A percentile compares a stretch with the other conserved stretches of the same genome.
phyloP scores from a whole-genome alignment of 768 basidiomycete genomes.

The Cystofilobasidium bisporidii region DNA sequence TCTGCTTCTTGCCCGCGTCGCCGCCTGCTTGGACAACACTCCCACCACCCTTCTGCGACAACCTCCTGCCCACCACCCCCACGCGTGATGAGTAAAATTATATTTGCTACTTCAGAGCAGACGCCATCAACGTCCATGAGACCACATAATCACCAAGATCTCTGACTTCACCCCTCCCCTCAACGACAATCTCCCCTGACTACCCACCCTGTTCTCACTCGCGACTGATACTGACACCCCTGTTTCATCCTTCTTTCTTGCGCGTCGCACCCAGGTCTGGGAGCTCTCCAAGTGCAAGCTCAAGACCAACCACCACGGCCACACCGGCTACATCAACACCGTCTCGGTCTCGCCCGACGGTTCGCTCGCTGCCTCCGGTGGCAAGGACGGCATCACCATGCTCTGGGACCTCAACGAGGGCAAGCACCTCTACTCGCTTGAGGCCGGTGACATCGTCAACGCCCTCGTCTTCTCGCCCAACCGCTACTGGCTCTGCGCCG shows the following conservation, averaged over 20 bases:
- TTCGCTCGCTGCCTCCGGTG: slow-evolving; percentile 95
- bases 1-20: not conserved
- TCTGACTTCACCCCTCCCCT: slow-evolving; percentile 52
- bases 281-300: slow-evolving; percentile 99
- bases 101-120: slow-evolving; percentile 87
- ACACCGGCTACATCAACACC: slow-evolving; percentile 98
- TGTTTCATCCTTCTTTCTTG: slow-evolving; percentile 11
- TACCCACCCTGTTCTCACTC: not conserved
- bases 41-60: slow-evolving; percentile 1
- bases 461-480: slow-evolving; percentile 99
- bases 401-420: slow-evolving; percentile 99
- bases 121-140: slow-evolving; percentile 54
- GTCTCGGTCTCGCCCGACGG: slow-evolving; percentile 97
- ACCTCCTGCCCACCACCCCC: slow-evolving; percentile 5
- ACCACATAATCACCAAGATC: slow-evolving; percentile 70
- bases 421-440: slow-evolving; percentile 99
- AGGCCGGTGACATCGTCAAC: slow-evolving; percentile 96
- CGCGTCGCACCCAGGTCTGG: slow-evolving; percentile 74
- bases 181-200: not conserved
- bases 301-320: slow-evolving; percentile 99
- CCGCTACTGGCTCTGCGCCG: slow-evolving; percentile 99
- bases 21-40: slow-evolving; percentile 26
- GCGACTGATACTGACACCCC: slow-evolving; percentile 26
- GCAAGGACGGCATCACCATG: slow-evolving; percentile 99
- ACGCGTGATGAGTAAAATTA: slow-evolving; percentile 48